These are phyloP conservation scores for Aspergillus bertholletiae DNA, from an alignment of 495 filamentous ascomycete genomes.

Conservation along the genomic window DNA sequence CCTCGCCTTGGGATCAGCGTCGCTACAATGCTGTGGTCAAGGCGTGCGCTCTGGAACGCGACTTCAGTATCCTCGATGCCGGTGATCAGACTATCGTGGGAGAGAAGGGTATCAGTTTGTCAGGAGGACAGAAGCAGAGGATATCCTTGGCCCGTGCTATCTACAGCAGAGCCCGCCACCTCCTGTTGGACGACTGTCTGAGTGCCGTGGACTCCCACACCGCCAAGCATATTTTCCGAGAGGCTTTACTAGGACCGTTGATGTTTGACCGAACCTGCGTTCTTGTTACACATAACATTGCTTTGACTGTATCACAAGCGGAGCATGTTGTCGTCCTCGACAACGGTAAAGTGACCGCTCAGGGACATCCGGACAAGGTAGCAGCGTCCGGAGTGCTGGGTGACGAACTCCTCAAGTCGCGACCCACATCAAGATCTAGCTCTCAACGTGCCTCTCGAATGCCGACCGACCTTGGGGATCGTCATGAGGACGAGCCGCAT, in stretches of 20 bases:
- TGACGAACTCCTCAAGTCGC: constrained; percentile 75
- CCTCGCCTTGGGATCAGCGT: constrained; percentile 73
- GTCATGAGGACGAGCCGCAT: constrained; percentile 10
- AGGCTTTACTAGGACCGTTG: constrained; percentile 84
- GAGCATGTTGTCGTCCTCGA: constrained; percentile 80
- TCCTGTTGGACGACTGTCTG: constrained; percentile 92
- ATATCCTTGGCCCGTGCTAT: constrained; percentile 93
- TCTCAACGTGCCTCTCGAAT: constrained; percentile 71
- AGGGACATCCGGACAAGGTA: constrained; percentile 73
- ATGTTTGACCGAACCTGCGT: constrained; percentile 91
- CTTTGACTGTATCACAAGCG: constrained; percentile 74
- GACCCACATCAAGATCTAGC: constrained; percentile 57
- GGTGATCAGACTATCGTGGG: constrained; percentile 94
- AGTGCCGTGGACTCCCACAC: constrained; percentile 99
- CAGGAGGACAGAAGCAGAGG: constrained; percentile 96
- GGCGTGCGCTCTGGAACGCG: constrained; percentile 90
- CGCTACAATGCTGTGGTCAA: constrained; percentile 85
- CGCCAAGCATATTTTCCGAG: constrained; percentile 95
- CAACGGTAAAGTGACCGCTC: constrained; percentile 75
- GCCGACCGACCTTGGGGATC: constrained; percentile 54
- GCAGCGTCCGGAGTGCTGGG: constrained; percentile 81
- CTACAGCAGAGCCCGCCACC: constrained; percentile 85
- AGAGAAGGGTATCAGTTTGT: constrained; percentile 95
- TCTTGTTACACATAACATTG: constrained; percentile 92
- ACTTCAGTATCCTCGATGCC: constrained; percentile 85